A percentile compares a stretch with the other conserved stretches of the same genome.
phyloP scores from a whole-genome alignment of 2,329 filamentous ascomycete genomes.

The Xylariaceae sp. region DNA sequence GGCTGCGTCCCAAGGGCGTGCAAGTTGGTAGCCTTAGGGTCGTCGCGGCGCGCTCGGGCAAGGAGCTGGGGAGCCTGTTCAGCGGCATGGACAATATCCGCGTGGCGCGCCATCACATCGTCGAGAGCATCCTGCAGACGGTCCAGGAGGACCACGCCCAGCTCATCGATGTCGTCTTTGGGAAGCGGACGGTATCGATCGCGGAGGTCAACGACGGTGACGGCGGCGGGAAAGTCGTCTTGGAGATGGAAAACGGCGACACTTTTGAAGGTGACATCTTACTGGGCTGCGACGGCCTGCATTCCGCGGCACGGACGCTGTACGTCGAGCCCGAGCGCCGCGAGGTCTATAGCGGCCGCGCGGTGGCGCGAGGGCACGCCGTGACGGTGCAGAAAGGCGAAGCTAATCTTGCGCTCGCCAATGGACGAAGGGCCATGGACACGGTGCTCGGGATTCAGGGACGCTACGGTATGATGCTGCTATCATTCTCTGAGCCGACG shows the following conservation, averaged over 20 bases:
- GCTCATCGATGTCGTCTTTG: not conserved
- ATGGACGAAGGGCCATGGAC: not conserved
- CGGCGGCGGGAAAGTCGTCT: not conserved
- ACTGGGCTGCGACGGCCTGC: not conserved
- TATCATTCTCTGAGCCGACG: not conserved
- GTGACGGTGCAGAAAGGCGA: not conserved
- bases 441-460: not conserved
- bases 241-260: not conserved
- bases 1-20: not conserved
- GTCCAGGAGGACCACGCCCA: not conserved
- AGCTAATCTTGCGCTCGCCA: not conserved
- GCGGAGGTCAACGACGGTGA: not conserved
- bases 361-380: not conserved
- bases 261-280: not conserved
- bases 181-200: not conserved
- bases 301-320: not conserved
- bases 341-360: not conserved
- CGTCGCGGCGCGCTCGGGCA: not conserved
- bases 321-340: not conserved
- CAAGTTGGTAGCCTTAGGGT: not conserved
- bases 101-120: not conserved
- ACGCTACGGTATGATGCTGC: not conserved
- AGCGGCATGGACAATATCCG: conserved; percentile 1
- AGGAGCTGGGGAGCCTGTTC: not conserved
- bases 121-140: not conserved